These are phyloP conservation scores for Ganoderma meredithae DNA, from an alignment of 1,284 basidiomycete species.

Conservation along the genomic window DNA sequence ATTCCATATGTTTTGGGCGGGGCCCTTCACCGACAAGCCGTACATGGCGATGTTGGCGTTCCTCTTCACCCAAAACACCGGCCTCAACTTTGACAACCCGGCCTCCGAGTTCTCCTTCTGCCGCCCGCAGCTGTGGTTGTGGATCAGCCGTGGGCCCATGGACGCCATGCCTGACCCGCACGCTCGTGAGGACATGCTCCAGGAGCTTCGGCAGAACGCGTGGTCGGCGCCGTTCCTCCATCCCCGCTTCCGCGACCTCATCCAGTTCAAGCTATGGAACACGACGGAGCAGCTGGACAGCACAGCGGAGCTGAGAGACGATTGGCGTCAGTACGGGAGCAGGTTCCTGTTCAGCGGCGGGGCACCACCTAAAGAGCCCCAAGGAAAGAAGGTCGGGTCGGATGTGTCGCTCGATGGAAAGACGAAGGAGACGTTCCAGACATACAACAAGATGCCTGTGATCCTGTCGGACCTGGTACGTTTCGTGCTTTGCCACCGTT, in stretches of 20 bases:
- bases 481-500: slow-evolving; percentile 73
- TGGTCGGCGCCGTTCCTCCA: slow-evolving; percentile 77
- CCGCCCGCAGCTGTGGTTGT: slow-evolving; percentile 77
- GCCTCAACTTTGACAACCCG: slow-evolving; percentile 57
- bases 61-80: slow-evolving; percentile 80
- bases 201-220: slow-evolving; percentile 62
- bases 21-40: slow-evolving; percentile 81
- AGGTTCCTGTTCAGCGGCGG: slow-evolving; percentile 70
- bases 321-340: slow-evolving; percentile 59
- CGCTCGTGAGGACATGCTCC: slow-evolving; percentile 65
- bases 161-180: slow-evolving; percentile 59
- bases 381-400: slow-evolving; percentile 37
- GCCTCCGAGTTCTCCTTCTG: slow-evolving; percentile 51
- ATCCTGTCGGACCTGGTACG: slow-evolving; percentile 76
- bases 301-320: slow-evolving; percentile 63
- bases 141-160: slow-evolving; percentile 75
- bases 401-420: slow-evolving; percentile 29
- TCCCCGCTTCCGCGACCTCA: slow-evolving; percentile 67
- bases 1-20: slow-evolving; percentile 87
- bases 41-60: slow-evolving; percentile 79
- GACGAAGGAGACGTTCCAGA: slow-evolving; percentile 37
- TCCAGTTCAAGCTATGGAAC: slow-evolving; percentile 79
- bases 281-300: slow-evolving; percentile 76
- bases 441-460: slow-evolving; percentile 71
- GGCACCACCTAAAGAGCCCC: slow-evolving; percentile 52